These are phyloP conservation scores for Cubamyces sp. DNA, from an alignment of 768 basidiomycete genomes.

Conservation along the genomic window DNA sequence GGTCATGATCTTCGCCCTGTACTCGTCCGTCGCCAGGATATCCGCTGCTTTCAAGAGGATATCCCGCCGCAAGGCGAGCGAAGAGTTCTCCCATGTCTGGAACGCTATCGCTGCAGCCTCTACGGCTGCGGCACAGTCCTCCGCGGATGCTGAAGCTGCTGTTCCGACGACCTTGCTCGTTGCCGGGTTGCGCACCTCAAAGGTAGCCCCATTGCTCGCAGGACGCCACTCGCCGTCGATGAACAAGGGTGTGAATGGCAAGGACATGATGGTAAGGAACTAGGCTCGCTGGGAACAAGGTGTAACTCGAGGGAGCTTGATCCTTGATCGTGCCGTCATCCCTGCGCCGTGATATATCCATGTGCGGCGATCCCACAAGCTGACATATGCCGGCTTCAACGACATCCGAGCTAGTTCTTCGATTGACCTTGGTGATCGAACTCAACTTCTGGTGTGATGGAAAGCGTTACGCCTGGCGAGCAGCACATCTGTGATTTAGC, in stretches of 20 bases:
- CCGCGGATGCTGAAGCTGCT: conserved; percentile 46
- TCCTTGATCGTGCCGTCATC: too few relatives aligned
- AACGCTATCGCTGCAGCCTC: conserved; percentile 51
- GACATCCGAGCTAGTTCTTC: too few relatives aligned
- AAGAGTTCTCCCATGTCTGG: conserved; percentile 49
- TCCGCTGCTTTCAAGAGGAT: conserved; percentile 55
- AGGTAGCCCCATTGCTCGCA: conserved; percentile 43
- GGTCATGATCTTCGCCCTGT: conserved; percentile 40
- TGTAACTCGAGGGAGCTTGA: too few relatives aligned
- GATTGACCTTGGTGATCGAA: too few relatives aligned
- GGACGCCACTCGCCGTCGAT: conserved; percentile 45
- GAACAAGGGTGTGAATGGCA: conserved; percentile 38
- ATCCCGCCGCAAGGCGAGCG: conserved; percentile 42
- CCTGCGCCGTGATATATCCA: too few relatives aligned
- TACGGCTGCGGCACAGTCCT: conserved; percentile 41
- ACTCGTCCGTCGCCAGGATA: conserved; percentile 47
- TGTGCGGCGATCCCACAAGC: too few relatives aligned
- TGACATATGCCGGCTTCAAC: too few relatives aligned
- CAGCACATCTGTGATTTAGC: too few relatives aligned
- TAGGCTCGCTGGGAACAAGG: background rate
- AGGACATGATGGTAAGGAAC: background rate
- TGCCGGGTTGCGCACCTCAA: conserved; percentile 50
- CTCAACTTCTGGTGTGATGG: too few relatives aligned
- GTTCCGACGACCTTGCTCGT: conserved; percentile 47
- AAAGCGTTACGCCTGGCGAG: too few relatives aligned